Evolutionary conservation across 73 alveolate genomes (phyloP).

Genomic region (Paramecium primaurelia): DNA sequence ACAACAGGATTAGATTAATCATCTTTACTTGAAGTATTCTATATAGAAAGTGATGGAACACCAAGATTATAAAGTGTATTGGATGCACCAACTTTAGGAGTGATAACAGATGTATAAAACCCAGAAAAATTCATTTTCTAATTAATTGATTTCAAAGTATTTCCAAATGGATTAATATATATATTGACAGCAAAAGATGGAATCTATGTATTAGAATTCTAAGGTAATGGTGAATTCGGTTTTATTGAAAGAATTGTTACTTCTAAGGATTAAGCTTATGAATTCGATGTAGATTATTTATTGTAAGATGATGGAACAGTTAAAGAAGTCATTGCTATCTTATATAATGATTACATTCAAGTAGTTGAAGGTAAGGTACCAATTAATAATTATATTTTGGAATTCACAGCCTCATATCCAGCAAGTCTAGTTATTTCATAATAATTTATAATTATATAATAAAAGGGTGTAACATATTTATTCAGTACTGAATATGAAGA

Average conservation of each 20-base stretch:
- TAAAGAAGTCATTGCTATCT: neutral
- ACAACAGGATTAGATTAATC: slow-evolving; percentile 22
- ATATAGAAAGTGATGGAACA: neutral
- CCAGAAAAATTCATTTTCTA: neutral
- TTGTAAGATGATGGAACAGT: slow-evolving; percentile 16
- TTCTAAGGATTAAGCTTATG: neutral
- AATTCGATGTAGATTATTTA: neutral
- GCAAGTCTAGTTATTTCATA: neutral
- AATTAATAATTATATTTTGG: neutral
- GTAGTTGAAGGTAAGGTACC: neutral
- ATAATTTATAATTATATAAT: neutral
- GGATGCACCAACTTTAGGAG: slow-evolving; percentile 25
- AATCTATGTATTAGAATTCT: neutral
- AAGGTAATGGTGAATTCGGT: slow-evolving; percentile 13
- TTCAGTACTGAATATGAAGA: slow-evolving; percentile 43
- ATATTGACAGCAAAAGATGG: neutral
- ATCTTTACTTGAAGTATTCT: neutral
- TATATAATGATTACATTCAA: neutral
- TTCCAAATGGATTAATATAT: slow-evolving; percentile 7
- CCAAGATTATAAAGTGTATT: slow-evolving; percentile 7
- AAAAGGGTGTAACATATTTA: slow-evolving; percentile 10
- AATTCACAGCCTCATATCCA: neutral
- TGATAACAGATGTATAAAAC: neutral
- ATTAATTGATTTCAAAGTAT: slow-evolving; percentile 21
- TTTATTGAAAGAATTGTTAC: neutral